Evolutionary conservation across 225 moss, liverwort and hornwort species (phyloP).

Genomic region (Asterella californica): DNA sequence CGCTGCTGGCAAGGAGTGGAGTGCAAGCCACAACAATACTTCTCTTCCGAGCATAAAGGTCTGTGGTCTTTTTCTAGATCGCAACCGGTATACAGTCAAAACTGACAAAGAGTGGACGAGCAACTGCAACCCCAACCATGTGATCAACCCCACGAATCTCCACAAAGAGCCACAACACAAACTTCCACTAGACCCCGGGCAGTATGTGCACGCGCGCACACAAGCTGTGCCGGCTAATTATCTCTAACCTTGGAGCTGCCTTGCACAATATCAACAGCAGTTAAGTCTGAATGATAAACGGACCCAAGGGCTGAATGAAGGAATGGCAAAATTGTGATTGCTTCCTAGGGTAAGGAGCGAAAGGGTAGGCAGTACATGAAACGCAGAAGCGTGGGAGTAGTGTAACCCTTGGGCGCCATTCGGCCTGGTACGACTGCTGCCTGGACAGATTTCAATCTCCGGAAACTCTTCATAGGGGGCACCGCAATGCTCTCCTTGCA

Average conservation of each 20-base stretch:
- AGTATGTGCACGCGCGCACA: neutral
- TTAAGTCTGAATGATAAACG: neutral
- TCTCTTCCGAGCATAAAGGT: neutral
- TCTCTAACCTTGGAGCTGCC: neutral
- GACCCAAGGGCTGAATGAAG: neutral
- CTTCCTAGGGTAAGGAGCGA: constrained; percentile 16
- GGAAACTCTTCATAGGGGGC: constrained; percentile 24
- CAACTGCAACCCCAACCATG: neutral
- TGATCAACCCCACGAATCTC: neutral
- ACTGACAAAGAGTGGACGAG: neutral
- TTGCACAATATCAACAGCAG: neutral
- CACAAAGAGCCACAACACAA: neutral
- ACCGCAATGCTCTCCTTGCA: constrained; percentile 14
- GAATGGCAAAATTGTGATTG: constrained; percentile 3
- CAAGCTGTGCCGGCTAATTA: neutral
- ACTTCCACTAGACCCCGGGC: neutral
- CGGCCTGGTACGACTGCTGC: neutral
- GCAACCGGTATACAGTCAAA: constrained; percentile 10
- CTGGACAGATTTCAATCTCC: constrained; percentile 21
- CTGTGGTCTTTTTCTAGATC: constrained; percentile 2
- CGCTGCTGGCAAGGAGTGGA: neutral
- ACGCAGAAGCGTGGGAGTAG: constrained; percentile 17
- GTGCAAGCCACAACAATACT: neutral
- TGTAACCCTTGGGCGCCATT: constrained; percentile 26
- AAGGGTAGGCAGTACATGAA: constrained; percentile 24